Percentiles rank a stretch among this genome's conserved stretches.
Evolutionary conservation across 164 flowering plant species (phyloP).

Genomic region (Magnolia changhungtana): DNA sequence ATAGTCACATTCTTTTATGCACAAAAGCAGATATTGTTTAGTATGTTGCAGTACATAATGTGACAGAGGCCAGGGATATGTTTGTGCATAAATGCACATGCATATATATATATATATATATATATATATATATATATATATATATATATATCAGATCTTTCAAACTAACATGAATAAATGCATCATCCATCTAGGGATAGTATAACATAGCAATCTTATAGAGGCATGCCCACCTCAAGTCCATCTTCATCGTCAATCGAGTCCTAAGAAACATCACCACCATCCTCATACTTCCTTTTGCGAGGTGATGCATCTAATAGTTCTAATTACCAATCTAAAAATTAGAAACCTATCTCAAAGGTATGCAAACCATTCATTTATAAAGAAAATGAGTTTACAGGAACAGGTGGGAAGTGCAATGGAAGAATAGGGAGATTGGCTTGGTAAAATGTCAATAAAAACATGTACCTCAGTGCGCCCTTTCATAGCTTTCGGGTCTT

Average conservation of each 20-base stretch:
- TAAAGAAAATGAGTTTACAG: neutral
- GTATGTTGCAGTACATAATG: neutral
- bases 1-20: neutral
- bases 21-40: neutral
- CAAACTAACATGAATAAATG: neutral
- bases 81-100: neutral
- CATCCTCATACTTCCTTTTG: slow-evolving; percentile 77
- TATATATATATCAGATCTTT: neutral
- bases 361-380: neutral
- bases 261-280: slow-evolving; percentile 41
- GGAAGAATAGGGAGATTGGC: neutral
- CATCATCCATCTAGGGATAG: neutral
- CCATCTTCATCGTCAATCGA: slow-evolving; percentile 56
- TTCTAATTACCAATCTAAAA: slow-evolving; percentile 33
- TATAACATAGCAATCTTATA: neutral
- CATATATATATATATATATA: neutral
- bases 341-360: neutral
- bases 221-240: slow-evolving; percentile 36
- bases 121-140: neutral
- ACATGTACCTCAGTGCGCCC: slow-evolving; percentile 80
- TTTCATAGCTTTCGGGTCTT: slow-evolving; percentile 67
- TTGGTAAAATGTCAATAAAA: neutral
- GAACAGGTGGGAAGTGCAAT: neutral
- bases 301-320: slow-evolving; percentile 76
- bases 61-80: too few species aligned